Conservation (phyloP, 164 flowering plant genomes). For the Vitis labrusca region DNA sequence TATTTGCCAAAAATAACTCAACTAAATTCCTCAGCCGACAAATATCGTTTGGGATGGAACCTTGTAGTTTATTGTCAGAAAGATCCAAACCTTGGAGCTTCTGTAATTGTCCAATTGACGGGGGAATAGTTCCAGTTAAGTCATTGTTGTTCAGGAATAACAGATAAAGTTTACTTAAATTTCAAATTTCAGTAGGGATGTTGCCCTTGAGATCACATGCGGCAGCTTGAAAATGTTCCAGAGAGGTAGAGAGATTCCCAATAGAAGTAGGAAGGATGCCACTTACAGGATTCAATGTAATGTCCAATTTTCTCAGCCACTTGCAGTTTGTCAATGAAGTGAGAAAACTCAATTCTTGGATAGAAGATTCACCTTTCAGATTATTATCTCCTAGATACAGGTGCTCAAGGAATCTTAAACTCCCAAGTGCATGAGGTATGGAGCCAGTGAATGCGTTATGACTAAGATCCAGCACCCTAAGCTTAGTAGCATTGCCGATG, state of each 20-base stretch:
- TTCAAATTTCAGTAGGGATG: constrained; percentile 36
- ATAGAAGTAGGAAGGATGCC: constrained; percentile 30
- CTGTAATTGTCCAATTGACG: constrained; percentile 8
- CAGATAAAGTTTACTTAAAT: constrained; percentile 14
- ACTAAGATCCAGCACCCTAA: constrained; percentile 1
- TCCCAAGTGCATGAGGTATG: constrained; percentile 26
- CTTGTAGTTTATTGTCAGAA: constrained; percentile 11
- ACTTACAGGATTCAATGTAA: constrained; percentile 20
- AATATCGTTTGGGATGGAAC: constrained; percentile 17
- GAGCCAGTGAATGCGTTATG: constrained; percentile 27
- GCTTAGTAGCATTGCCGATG: constrained; percentile 29
- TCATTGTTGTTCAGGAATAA: constrained; percentile 19
- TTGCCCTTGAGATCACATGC: constrained; percentile 16
- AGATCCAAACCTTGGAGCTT: constrained; percentile 15
- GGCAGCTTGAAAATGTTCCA: constrained; percentile 5
- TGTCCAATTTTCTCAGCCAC: constrained; percentile 5
- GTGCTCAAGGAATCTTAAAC: constrained; percentile 12
- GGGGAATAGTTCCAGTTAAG: constrained; percentile 22
- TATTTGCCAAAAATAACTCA: constrained; percentile 1
- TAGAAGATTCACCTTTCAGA: constrained; percentile 11
- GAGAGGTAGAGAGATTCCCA: constrained; percentile 34
- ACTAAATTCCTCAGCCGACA: constrained; percentile 15
- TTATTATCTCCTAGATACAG: constrained; percentile 13
- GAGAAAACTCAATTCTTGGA: constrained; percentile 18
- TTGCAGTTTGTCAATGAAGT: constrained; percentile 25